phyloP scores from a whole-genome alignment of 805 yeast genomes.

The Cyberlindnera maritima region DNA sequence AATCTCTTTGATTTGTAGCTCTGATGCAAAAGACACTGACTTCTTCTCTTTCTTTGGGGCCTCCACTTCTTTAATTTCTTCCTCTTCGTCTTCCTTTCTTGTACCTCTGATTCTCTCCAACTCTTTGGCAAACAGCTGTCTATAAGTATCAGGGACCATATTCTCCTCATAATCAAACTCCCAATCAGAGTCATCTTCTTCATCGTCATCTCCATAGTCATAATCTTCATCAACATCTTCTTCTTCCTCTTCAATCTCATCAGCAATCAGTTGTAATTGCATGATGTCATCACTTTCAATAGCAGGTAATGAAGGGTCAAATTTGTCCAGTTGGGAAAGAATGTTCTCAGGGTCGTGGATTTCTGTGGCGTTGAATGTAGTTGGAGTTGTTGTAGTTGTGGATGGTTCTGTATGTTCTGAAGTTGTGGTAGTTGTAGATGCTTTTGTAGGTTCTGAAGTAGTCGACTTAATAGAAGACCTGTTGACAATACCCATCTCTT shows the following conservation, averaged over 20 bases:
- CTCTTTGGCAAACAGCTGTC: slow-evolving; percentile 22
- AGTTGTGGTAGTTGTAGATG: neutral
- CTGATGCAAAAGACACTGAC: slow-evolving; percentile 51
- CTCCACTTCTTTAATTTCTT: slow-evolving; percentile 5
- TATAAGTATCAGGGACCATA: slow-evolving; percentile 22
- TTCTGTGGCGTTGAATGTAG: neutral
- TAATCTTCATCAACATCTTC: slow-evolving; percentile 34
- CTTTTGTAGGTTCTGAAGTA: too few species aligned
- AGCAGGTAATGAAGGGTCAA: slow-evolving; percentile 20
- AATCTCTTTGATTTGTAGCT: slow-evolving; percentile 55
- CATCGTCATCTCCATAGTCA: slow-evolving; percentile 34
- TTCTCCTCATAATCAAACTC: slow-evolving; percentile 12
- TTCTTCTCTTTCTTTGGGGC: slow-evolving; percentile 31
- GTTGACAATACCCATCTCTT: slow-evolving; percentile 20
- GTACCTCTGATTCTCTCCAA: slow-evolving; percentile 20
- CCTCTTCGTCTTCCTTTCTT: too few species aligned
- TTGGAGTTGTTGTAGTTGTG: too few species aligned
- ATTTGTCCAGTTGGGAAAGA: neutral
- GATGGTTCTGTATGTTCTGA: neutral
- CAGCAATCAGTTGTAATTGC: slow-evolving; percentile 54
- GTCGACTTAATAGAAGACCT: too few species aligned
- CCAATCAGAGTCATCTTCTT: slow-evolving; percentile 28
- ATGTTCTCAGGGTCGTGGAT: slow-evolving; percentile 2
- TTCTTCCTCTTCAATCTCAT: slow-evolving; percentile 38
- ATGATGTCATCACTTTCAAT: slow-evolving; percentile 46